Conservation (phyloP, 2,329 filamentous ascomycete species). For the Daldinia sp. region DNA sequence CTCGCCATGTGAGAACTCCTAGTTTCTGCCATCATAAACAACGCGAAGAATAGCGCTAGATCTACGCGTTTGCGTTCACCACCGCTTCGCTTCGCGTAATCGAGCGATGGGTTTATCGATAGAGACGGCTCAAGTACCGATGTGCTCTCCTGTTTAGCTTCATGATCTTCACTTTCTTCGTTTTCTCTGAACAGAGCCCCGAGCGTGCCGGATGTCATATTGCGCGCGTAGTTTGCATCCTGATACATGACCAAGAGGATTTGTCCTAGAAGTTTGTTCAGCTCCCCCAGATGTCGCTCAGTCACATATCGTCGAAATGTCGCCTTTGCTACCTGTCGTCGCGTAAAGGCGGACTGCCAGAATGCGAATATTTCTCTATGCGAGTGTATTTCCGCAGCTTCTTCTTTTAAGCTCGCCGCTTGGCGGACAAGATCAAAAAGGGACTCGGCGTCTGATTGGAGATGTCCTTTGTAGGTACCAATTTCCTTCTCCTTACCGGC, state of each 20-base stretch:
- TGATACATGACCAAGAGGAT: slow-evolving; percentile 50
- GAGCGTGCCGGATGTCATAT: slow-evolving; percentile 46
- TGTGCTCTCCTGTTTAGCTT: neutral
- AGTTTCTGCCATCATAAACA: slow-evolving; percentile 48
- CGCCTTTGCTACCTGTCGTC: slow-evolving; percentile 31
- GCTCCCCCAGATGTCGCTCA: slow-evolving; percentile 46
- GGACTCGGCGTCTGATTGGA: slow-evolving; percentile 34
- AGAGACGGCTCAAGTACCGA: slow-evolving; percentile 46
- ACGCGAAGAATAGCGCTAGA: slow-evolving; percentile 53
- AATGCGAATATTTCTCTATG: slow-evolving; percentile 46
- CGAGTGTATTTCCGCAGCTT: slow-evolving; percentile 30
- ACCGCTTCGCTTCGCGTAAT: slow-evolving; percentile 52
- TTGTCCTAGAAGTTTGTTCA: slow-evolving; percentile 48
- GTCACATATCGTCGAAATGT: slow-evolving; percentile 49
- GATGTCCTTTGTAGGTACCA: slow-evolving; percentile 28
- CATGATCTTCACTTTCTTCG: neutral
- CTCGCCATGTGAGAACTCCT: slow-evolving; percentile 49
- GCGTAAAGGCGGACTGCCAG: slow-evolving; percentile 47
- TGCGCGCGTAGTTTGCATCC: slow-evolving; percentile 46
- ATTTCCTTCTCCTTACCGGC: slow-evolving; percentile 36
- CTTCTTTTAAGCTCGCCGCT: slow-evolving; percentile 9
- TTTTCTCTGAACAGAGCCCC: slow-evolving; percentile 40
- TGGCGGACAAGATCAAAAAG: slow-evolving; percentile 23
- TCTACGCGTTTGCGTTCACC: slow-evolving; percentile 55
- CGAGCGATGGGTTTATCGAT: slow-evolving; percentile 42